Base-by-base conservation (phyloP, 768 basidiomycete species). In the Tricholoma flavovirens region DNA sequence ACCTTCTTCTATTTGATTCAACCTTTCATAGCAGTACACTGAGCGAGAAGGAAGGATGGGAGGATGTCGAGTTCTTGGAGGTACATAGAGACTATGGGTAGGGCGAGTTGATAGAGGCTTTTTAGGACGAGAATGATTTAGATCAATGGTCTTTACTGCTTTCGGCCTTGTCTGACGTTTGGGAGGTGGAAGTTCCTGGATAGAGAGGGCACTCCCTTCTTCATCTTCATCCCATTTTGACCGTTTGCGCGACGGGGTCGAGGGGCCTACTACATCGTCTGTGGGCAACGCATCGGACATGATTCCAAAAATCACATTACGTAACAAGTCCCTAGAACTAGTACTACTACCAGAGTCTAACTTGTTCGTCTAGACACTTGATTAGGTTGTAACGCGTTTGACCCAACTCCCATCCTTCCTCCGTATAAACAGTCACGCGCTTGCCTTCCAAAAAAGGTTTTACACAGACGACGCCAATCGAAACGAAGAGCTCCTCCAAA, bases 1-100 rank as follows among this genome's bases (percentile, higher is more conserved):
- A 4, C 97, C 97, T 73, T 99, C 97, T 71, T 98, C 97, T 64
- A 99, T 99, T 64, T 97, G 92, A 69, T 99, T 99, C 54, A 99
- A 77, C 40, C 90, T 78, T 63, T 98, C 95, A 68, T 98, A 98
- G 62, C 81, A 84, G 71, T 93, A 96, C 1, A 98, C 96, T 4
- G 93, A 95, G 21, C 96, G 88, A 22, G 96, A 95, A 1, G 95
- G 84, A 38, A 80, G 72, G 21, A 98, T 83, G 1, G 84, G 76
- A 29, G 94, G 94, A 69, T 98, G 90, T 1, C 74, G 71, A 3
- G 81, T 85, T 53, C 93, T 79, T 38, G 81, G 82, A 3, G 93
- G 95, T 0, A 87, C 90, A 68, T 83, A 89, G 32, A 77, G 61
- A 61, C 90, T 92, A 59, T 88, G 80, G 5, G 63, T 60, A 6